Conservation (phyloP, 1,284 basidiomycete genomes). For the Puccinia novopanici region DNA sequence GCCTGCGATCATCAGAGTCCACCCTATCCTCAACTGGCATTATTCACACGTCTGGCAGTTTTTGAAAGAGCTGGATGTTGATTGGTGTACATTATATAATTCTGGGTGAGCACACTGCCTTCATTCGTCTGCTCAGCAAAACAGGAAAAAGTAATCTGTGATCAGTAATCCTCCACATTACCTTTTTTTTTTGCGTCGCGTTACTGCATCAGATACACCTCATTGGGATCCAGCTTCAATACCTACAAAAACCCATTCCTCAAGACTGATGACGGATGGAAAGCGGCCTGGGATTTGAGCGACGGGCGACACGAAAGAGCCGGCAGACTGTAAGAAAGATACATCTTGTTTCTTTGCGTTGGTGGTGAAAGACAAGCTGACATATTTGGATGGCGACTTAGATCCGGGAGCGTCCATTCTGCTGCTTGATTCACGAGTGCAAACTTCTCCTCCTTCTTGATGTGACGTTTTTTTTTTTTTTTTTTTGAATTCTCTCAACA, state of each 20-base stretch:
- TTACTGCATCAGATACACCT: constrained; percentile 79
- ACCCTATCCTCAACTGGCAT: constrained; percentile 93
- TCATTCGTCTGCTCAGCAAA: background rate
- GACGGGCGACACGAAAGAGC: constrained; percentile 76
- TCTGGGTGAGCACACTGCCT: constrained; percentile 70
- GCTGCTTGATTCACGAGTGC: background rate
- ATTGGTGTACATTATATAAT: constrained; percentile 87
- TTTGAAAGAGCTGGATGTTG: constrained; percentile 72
- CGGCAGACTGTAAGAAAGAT: constrained; percentile 60
- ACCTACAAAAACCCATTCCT: constrained; percentile 79
- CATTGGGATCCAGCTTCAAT: constrained; percentile 90
- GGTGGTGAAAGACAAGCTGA: background rate
- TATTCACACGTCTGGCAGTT: constrained; percentile 89
- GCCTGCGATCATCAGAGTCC: constrained; percentile 86
- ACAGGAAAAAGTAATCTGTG: no score
- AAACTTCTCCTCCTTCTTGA: no score
- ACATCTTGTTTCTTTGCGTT: no score
- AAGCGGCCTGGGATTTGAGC: constrained; percentile 75
- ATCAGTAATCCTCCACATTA: no score
- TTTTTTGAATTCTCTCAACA: background rate
- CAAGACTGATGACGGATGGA: constrained; percentile 59
- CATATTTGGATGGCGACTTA: background rate
- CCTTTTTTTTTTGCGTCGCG: no score
- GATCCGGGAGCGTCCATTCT: constrained; percentile 6
- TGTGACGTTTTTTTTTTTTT: no score